Evolutionary conservation across 1,284 basidiomycete genomes (phyloP), one percentile per base, ranked within the genome.

Genomic region (Melampsora americana): DNA sequence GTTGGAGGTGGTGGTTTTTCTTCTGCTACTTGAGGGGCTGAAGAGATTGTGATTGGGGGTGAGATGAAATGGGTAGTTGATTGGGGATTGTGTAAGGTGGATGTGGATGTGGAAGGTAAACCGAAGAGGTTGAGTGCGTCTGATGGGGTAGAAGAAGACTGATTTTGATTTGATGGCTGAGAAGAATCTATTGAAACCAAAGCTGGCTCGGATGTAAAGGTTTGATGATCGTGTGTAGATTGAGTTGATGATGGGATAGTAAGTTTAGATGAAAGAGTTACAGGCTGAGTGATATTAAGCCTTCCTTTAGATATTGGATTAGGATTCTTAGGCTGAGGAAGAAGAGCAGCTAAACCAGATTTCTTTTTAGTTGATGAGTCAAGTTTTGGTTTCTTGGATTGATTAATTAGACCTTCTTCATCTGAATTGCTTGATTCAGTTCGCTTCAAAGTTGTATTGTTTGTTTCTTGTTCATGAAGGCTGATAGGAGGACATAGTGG

Each of bases 1-100:
- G 77, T 79, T 1, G 78, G 78, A 20, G 65, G 35, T 26, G 77
- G 77, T 62, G 56, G 62, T 44, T 0, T 46, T n/a, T 78, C 69
- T 1, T 71, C 73, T 32, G 74, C 28, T 6, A 73, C 64, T 59
- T 73, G 71, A 4, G 71, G 71, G 7, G 71, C 71, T 20, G 71
- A 73, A 28, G 71, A 73, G 48, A 35, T 59, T 20, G 60, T 9
- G 4, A 60, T 44, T 1, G 56, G 16, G 32, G 42, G 11, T 62
- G 32, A 46, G 69, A 39, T 72, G 7, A 59, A 28, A 30, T 16
- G 5, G 28, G 12, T 35, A 5, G 50, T 53, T 18, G 64, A 66
- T 6, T 62, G 60, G 39, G 28, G n/a, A 5, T 44, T 46, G 39
- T 2, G 9, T 39, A 44, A 42, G 23, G 20, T 32, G 12, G 32